Evolutionary conservation across 1,284 basidiomycete species (phyloP).

Genomic region (Ustilago hordei): DNA sequence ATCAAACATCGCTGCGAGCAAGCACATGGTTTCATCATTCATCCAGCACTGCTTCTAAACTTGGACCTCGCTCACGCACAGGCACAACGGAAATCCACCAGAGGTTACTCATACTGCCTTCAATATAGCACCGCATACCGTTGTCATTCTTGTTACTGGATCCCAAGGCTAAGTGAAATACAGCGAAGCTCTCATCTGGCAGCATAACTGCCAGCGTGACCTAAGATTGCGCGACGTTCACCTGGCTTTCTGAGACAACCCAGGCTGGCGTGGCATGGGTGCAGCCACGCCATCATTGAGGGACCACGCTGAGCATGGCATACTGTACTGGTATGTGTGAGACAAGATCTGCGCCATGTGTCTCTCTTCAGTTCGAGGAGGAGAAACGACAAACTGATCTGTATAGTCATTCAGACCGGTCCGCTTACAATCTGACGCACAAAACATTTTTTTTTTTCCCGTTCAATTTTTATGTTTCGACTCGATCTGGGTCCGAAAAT

Average conservation of each 20-base stretch:
- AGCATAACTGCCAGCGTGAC: background rate
- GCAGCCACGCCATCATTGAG: background rate
- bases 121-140: background rate
- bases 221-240: background rate
- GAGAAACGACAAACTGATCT: background rate
- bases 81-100: background rate
- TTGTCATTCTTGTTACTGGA: background rate
- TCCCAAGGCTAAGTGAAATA: background rate
- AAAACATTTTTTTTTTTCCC: background rate
- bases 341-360: background rate
- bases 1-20: background rate
- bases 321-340: background rate
- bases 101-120: background rate
- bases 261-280: background rate
- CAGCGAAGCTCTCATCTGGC: background rate
- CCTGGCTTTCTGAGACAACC: background rate
- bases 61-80: background rate
- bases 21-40: background rate
- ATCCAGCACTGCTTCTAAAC: slow-evolving; percentile 6
- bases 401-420: background rate
- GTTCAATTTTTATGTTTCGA: background rate
- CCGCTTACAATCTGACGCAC: background rate
- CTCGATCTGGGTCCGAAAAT: background rate
- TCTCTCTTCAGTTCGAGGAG: background rate
- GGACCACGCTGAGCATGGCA: background rate